phyloP scores from a whole-genome alignment of 2,329 filamentous ascomycete species.

The Colletotrichum falcatum region DNA sequence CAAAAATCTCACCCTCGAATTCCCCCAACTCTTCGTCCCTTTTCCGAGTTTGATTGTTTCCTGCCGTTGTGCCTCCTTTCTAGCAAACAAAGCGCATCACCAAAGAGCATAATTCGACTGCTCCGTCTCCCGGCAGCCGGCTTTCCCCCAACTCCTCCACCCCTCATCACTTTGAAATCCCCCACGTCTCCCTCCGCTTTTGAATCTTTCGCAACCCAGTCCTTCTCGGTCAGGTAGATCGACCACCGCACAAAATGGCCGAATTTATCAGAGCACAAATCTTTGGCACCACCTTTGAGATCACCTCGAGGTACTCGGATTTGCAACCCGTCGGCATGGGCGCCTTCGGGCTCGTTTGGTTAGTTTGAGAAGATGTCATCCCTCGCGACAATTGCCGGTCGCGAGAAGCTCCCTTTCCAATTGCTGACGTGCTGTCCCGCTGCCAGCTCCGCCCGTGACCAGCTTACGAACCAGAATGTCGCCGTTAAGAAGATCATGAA shows the following conservation, averaged over 20 bases:
- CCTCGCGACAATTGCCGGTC: slow-evolving; percentile 18
- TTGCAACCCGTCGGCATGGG: slow-evolving; percentile 99
- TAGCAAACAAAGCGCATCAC: neutral
- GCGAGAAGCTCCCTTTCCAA: slow-evolving; percentile 40
- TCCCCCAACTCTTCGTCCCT: slow-evolving; percentile 17
- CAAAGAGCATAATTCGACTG: slow-evolving; percentile 7
- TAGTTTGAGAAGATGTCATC: slow-evolving; percentile 51
- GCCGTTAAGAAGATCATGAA: slow-evolving; percentile 99
- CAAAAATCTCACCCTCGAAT: slow-evolving; percentile 10
- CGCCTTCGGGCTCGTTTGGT: slow-evolving; percentile 98
- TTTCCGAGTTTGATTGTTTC: slow-evolving; percentile 14
- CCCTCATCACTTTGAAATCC: slow-evolving; percentile 26
- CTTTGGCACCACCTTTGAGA: slow-evolving; percentile 99
- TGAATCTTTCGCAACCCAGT: slow-evolving; percentile 7
- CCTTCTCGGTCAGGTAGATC: slow-evolving; percentile 29
- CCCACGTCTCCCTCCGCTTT: slow-evolving; percentile 6
- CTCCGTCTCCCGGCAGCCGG: slow-evolving; percentile 26
- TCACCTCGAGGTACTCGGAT: slow-evolving; percentile 97
- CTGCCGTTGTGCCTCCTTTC: neutral
- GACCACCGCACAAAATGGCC: slow-evolving; percentile 77
- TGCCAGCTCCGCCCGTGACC: slow-evolving; percentile 91
- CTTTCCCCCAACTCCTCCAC: slow-evolving; percentile 12
- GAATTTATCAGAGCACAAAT: slow-evolving; percentile 99
- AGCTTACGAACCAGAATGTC: slow-evolving; percentile 96
- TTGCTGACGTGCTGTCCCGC: slow-evolving; percentile 24